Percentiles rank a stretch among this genome's conserved stretches.
Evolutionary conservation across 2,329 filamentous ascomycete genomes (phyloP).

Genomic region (Sarocladium brachiariae): DNA sequence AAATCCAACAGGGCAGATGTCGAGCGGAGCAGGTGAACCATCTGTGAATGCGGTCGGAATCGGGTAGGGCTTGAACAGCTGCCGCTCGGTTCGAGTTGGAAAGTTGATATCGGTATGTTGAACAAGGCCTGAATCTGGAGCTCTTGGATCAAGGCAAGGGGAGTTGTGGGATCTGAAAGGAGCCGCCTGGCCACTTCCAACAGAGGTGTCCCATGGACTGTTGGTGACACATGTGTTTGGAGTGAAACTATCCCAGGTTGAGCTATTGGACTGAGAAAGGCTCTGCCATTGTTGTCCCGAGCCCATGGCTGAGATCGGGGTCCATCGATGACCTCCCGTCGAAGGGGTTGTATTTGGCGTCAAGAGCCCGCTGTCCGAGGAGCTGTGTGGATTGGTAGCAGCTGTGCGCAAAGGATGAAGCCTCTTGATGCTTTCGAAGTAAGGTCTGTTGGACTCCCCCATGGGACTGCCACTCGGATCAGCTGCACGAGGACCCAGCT

Average conservation of each 20-base stretch:
- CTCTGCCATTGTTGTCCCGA: neutral
- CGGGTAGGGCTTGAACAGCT: neutral
- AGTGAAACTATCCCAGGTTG: neutral
- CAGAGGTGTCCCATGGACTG: neutral
- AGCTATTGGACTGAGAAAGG: neutral
- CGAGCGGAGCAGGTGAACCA: neutral
- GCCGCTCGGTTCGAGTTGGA: neutral
- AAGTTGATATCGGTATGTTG: neutral
- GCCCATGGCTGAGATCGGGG: neutral
- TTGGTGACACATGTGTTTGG: neutral
- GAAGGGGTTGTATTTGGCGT: conserved; percentile 1
- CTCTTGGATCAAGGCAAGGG: neutral
- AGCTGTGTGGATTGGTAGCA: neutral
- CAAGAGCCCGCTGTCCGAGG: neutral
- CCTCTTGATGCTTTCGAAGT: neutral
- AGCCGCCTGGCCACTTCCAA: neutral
- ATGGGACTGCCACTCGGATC: neutral
- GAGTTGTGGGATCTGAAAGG: neutral
- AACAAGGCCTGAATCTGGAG: neutral
- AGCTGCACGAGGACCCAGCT: too few relatives aligned
- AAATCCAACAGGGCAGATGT: neutral
- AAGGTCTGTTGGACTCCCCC: too few relatives aligned
- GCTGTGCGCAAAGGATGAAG: neutral
- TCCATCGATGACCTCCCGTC: neutral
- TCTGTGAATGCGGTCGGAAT: too few relatives aligned